Percentiles rank a stretch among this genome's conserved stretches.
These are phyloP conservation scores for Paramecium sexaurelia DNA, from an alignment of 73 alveolate genomes.

Conservation along the genomic window DNA sequence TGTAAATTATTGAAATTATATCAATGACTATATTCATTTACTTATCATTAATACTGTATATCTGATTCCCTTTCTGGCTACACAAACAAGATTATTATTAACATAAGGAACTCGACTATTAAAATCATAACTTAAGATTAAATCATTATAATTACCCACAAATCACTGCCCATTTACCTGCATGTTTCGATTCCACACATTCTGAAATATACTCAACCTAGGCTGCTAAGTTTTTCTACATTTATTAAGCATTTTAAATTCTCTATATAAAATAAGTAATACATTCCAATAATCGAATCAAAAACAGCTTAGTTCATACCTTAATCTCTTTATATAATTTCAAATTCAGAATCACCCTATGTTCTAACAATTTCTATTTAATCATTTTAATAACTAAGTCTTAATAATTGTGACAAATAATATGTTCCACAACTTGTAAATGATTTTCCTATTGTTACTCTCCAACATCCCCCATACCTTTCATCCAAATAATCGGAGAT, in stretches of 20 bases:
- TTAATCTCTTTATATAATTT: constrained; percentile 11
- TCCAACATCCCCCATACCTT: constrained; percentile 58
- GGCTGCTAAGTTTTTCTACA: neutral
- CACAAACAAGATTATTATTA: constrained; percentile 6
- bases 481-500: constrained; percentile 46
- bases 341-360: constrained; percentile 52
- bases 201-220: neutral
- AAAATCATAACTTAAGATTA: neutral
- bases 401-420: neutral
- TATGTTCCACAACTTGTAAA: constrained; percentile 44
- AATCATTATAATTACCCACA: neutral
- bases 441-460: constrained; percentile 40
- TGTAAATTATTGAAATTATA: constrained; percentile 14
- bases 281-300: constrained; percentile 31
- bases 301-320: neutral
- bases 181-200: neutral
- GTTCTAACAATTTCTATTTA: constrained; percentile 55
- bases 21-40: constrained; percentile 27
- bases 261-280: neutral
- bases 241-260: constrained; percentile 21
- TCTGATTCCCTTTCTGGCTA: constrained; percentile 37
- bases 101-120: constrained; percentile 45
- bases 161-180: constrained; percentile 51
- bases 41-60: constrained; percentile 46
- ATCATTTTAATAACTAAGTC: constrained; percentile 27